Evolutionary conservation across 441 rosid genomes (phyloP), one percentile per base, ranked within the genome.

Genomic region (Adansonia grandidieri): DNA sequence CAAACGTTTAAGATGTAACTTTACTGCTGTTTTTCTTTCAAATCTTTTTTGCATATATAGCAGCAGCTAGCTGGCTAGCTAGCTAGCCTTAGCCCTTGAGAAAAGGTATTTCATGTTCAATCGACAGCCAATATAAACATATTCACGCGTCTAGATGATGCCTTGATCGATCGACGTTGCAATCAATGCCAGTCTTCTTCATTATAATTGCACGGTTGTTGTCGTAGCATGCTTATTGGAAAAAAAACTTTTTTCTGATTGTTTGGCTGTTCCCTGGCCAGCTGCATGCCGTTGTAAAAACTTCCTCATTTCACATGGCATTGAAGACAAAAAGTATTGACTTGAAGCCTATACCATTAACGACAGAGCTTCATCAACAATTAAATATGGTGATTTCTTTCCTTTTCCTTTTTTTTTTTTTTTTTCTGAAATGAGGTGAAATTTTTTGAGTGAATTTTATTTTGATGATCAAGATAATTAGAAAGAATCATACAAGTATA

Each of bases 141-240:
- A 13, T n/a, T 13, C 17, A 62, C 44, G 67, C 44, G 17, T 42
- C 37, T 13, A 70, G 19, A 22, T 9, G 2, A 47, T 47, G 51
- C 53, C 15, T 19, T 45, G 54, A 67, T 48, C 10, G 17, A 58
- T 19, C 32, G 32, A 28, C 32, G 60, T 70, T 70, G 44, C 60
- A 70, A 70, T 70, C 60, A 50, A 24, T 48, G 74, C 19, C 60
- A 6, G 74, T 70, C 74, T 13, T 50, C 22, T 70, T 70, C 74
- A 24, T 13, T 24, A 51, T 11, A 70, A 70, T 66, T 50, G 57
- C 20, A 70, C 53, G 24, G 32, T 28, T 28, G 73, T 70, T 24
- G 44, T 50, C 73, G 24, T 17, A 42, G 53, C 71, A 42, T 45
- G 53, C 71, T 19, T 4, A 17, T 17, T 17, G 8, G 14, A 67